phyloP scores from a whole-genome alignment of 306 rosid genomes.

The Acacia melanoxylon region DNA sequence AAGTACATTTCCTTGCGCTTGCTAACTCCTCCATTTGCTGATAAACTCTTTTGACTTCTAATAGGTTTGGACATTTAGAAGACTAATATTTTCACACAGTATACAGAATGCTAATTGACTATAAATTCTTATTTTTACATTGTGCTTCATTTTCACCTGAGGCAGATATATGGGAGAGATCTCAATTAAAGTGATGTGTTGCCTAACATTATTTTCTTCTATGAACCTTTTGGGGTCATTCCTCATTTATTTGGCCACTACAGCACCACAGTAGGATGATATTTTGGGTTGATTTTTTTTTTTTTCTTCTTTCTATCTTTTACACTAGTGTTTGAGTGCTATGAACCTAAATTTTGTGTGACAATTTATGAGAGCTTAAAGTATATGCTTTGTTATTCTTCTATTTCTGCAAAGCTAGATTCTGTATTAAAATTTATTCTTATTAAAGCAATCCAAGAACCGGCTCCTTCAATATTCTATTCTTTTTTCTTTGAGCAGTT shows the following conservation, averaged over 20 bases:
- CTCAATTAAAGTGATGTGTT: not conserved
- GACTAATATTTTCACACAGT: not conserved
- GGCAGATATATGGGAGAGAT: not conserved
- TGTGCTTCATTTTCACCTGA: not conserved
- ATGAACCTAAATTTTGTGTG: not conserved
- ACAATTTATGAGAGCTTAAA: not conserved
- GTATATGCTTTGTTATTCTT: not conserved
- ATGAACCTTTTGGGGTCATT: not conserved
- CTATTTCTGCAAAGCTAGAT: not conserved
- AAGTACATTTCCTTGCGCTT: no score
- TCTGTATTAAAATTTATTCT: not conserved
- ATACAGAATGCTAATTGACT: not conserved
- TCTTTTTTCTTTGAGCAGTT: conserved; percentile 32
- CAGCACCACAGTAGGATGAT: not conserved
- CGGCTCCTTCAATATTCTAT: not conserved
- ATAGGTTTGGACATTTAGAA: not conserved
- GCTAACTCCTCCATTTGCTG: not conserved
- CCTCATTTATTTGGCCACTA: not conserved
- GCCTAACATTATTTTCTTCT: not conserved
- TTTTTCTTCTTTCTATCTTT: no score
- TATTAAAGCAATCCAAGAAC: not conserved
- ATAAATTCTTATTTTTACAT: not conserved
- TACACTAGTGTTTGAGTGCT: conserved; percentile 1
- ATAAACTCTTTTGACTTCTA: not conserved
- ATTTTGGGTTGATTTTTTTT: not conserved